Conservation (phyloP, 108 stramenopile genomes). For the Conticribra weissflogii region DNA sequence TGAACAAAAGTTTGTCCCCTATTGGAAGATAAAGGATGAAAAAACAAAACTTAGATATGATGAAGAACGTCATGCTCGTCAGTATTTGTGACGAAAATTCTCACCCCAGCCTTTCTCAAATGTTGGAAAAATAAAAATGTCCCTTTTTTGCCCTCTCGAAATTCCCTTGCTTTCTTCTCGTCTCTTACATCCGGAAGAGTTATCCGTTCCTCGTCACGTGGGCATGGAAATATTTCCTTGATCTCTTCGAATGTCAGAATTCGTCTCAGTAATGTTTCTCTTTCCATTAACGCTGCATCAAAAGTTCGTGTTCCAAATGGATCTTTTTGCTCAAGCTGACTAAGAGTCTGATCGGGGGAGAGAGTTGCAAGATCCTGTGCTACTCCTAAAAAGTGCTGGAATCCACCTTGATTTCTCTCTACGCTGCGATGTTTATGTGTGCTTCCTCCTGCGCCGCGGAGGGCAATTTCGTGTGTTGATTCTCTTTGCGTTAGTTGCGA, state of each 20-base stretch:
- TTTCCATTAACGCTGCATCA: constrained; percentile 53
- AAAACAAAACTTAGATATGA: not conserved
- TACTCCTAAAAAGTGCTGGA: constrained; percentile 13
- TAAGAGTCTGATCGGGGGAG: constrained; percentile 50
- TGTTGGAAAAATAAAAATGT: constrained; percentile 84
- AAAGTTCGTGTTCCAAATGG: constrained; percentile 76
- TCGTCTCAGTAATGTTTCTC: constrained; percentile 52
- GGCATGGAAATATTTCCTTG: constrained; percentile 76
- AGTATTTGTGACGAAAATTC: not conserved
- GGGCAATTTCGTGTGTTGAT: not conserved
- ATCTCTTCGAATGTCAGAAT: constrained; percentile 54
- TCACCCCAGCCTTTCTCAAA: constrained; percentile 63
- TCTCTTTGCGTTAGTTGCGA: not conserved
- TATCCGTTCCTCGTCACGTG: constrained; percentile 54
- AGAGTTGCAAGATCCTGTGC: constrained; percentile 63
- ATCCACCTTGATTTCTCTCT: constrained; percentile 27
- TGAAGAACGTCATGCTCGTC: not conserved
- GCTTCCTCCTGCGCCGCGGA: not conserved
- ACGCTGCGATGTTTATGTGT: not conserved
- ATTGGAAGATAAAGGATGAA: not conserved
- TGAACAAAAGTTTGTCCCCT: constrained; percentile 79
- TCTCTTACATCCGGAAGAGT: constrained; percentile 76
- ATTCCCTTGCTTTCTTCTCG: constrained; percentile 51
- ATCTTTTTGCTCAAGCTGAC: constrained; percentile 55
- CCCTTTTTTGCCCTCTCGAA: constrained; percentile 53